Evolutionary conservation across 345 rosid genomes (phyloP).

Genomic region (Eutrema heterophyllum): DNA sequence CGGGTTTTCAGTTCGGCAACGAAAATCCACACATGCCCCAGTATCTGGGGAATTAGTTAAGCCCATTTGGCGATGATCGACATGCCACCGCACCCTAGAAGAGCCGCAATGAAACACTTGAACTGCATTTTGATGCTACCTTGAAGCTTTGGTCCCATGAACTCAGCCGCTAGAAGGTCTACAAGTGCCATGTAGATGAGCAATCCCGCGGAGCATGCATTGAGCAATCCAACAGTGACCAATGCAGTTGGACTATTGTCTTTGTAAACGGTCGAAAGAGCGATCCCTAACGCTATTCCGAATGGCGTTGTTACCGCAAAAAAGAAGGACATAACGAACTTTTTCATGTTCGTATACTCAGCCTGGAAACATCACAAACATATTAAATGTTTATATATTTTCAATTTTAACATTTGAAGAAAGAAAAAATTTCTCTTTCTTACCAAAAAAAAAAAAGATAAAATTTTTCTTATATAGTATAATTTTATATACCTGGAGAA

Average conservation of each 20-base stretch:
- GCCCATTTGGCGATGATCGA: slow-evolving; percentile 80
- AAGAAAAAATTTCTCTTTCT: not conserved
- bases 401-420: not conserved
- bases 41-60: slow-evolving; percentile 10
- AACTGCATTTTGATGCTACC: slow-evolving; percentile 58
- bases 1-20: slow-evolving; percentile 5
- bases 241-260: slow-evolving; percentile 58
- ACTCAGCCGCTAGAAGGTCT: slow-evolving; percentile 61
- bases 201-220: slow-evolving; percentile 70
- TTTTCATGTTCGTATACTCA: slow-evolving; percentile 45
- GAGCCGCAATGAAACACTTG: slow-evolving; percentile 45
- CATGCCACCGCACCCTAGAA: slow-evolving; percentile 73
- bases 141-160: slow-evolving; percentile 73
- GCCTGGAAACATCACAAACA: slow-evolving; percentile 32
- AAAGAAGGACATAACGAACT: slow-evolving; percentile 52
- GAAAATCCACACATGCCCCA: not conserved
- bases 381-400: not conserved
- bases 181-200: slow-evolving; percentile 81
- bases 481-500: slow-evolving; percentile 45
- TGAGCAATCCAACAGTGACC: slow-evolving; percentile 57
- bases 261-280: slow-evolving; percentile 44
- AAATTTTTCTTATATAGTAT: not conserved
- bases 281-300: slow-evolving; percentile 62
- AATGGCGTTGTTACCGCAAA: slow-evolving; percentile 70
- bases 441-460: no score